A percentile compares a stretch with the other conserved stretches of the same genome.
These are phyloP conservation scores for Iris macrosiphon DNA, from an alignment of 106 monocot genomes.

Conservation along the genomic window DNA sequence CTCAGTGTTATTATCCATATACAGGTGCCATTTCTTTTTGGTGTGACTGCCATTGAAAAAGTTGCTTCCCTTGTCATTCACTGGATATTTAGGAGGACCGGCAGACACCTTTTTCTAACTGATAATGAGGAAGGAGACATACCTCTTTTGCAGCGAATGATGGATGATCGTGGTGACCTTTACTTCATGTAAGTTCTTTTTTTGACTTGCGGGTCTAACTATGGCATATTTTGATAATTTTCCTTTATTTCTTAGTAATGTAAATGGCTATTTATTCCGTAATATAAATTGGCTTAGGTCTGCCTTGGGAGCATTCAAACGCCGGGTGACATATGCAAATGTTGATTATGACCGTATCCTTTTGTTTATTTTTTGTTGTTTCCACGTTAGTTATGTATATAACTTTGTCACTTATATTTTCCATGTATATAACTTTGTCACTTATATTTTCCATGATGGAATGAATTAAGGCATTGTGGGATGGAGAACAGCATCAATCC, in stretches of 20 bases:
- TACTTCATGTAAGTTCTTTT: constrained; percentile 60
- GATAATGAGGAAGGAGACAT: constrained; percentile 65
- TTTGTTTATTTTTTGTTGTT: not conserved
- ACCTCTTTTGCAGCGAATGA: constrained; percentile 77
- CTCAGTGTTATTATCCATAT: too few species aligned
- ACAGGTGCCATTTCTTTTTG: constrained; percentile 96
- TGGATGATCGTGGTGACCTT: constrained; percentile 66
- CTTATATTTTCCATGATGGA: constrained; percentile 9
- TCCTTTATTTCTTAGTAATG: not conserved
- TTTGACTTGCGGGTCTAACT: not conserved
- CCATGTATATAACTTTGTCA: not conserved
- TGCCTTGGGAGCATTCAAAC: constrained; percentile 57
- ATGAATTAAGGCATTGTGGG: constrained; percentile 39
- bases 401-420: not conserved
- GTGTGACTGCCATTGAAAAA: constrained; percentile 66
- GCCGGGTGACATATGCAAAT: constrained; percentile 83
- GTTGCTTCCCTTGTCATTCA: constrained; percentile 70
- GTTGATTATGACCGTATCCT: constrained; percentile 93
- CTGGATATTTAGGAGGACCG: constrained; percentile 89
- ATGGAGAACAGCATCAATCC: constrained; percentile 59
- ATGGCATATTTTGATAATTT: not conserved
- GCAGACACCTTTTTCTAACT: constrained; percentile 89
- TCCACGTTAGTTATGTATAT: not conserved
- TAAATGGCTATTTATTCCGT: not conserved
- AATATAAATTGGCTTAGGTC: too few species aligned